Percentiles rank a stretch among this genome's conserved stretches.
Conservation (phyloP, 257 asterid genomes). For the Cordia subcordata region DNA sequence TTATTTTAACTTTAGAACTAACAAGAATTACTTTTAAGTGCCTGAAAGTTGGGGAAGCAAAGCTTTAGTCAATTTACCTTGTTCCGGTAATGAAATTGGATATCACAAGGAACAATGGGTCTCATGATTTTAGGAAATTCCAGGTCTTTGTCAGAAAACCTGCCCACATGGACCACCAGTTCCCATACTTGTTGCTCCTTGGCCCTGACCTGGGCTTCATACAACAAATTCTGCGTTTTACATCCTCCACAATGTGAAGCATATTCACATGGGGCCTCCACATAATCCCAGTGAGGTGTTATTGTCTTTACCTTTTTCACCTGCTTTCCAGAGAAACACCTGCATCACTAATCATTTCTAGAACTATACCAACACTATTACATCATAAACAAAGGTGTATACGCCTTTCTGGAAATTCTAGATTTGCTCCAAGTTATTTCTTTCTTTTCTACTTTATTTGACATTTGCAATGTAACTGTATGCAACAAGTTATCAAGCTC, state of each 20-base stretch:
- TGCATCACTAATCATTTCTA: slow-evolving; percentile 11
- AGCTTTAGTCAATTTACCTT: too few relatives aligned
- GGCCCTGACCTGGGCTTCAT: slow-evolving; percentile 76
- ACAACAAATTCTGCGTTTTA: slow-evolving; percentile 76
- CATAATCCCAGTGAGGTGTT: slow-evolving; percentile 62
- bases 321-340: slow-evolving; percentile 34
- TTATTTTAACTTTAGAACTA: too few relatives aligned
- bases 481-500: too few relatives aligned
- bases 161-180: slow-evolving; percentile 72
- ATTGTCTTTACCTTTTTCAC: slow-evolving; percentile 77
- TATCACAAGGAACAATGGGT: slow-evolving; percentile 87
- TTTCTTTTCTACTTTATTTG: too few relatives aligned
- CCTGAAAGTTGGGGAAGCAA: too few relatives aligned
- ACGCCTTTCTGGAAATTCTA: too few relatives aligned
- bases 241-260: slow-evolving; percentile 95
- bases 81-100: slow-evolving; percentile 83
- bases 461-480: too few relatives aligned
- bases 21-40: too few relatives aligned
- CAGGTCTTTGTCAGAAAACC: slow-evolving; percentile 49
- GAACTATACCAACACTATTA: too few relatives aligned
- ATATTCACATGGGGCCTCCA: slow-evolving; percentile 90
- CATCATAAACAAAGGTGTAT: too few relatives aligned
- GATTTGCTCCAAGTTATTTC: too few relatives aligned
- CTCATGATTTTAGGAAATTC: slow-evolving; percentile 51
- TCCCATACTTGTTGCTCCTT: slow-evolving; percentile 87